phyloP scores from a whole-genome alignment of 192 early-diverging fungal species.

The Chytriomyces sp. region DNA sequence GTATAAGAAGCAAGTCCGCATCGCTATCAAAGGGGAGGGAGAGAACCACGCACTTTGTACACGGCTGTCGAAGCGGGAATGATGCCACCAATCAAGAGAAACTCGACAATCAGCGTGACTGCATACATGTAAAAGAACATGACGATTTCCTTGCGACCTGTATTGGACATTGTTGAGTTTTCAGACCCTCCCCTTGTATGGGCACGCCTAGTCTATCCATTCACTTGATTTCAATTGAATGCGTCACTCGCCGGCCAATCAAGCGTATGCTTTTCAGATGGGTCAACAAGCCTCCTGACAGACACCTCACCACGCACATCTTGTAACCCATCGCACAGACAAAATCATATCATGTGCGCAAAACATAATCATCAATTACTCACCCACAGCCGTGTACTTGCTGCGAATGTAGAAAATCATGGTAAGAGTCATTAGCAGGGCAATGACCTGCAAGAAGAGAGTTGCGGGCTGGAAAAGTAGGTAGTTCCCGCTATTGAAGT shows the following conservation, averaged over 20 bases:
- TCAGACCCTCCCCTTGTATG: too few species aligned
- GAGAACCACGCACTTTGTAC: conserved; percentile 59
- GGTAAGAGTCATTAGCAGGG: conserved; percentile 93
- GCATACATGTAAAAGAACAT: conserved; percentile 98
- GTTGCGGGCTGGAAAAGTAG: conserved; percentile 96
- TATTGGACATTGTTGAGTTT: not conserved
- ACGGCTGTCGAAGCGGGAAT: conserved; percentile 79
- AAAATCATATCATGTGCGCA: too few species aligned
- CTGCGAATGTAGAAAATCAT: conserved; percentile 98
- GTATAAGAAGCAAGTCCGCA: not conserved
- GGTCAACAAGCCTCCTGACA: not conserved
- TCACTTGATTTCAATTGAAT: too few species aligned
- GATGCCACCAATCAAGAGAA: conserved; percentile 90
- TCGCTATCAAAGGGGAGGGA: not conserved
- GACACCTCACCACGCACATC: too few species aligned
- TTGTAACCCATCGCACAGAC: too few species aligned
- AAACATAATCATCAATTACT: too few species aligned
- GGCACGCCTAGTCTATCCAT: too few species aligned
- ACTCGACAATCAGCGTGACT: conserved; percentile 80
- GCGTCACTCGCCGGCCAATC: not conserved
- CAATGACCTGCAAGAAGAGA: conserved; percentile 89
- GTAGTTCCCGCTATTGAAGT: conserved; percentile 63
- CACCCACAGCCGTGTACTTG: conserved; percentile 99
- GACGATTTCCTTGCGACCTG: conserved; percentile 96
- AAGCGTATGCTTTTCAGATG: conserved; percentile 10